These are phyloP conservation scores for Vaccinium macrocarpon DNA, from an alignment of 148 eudicot genomes.

Conservation along the genomic window DNA sequence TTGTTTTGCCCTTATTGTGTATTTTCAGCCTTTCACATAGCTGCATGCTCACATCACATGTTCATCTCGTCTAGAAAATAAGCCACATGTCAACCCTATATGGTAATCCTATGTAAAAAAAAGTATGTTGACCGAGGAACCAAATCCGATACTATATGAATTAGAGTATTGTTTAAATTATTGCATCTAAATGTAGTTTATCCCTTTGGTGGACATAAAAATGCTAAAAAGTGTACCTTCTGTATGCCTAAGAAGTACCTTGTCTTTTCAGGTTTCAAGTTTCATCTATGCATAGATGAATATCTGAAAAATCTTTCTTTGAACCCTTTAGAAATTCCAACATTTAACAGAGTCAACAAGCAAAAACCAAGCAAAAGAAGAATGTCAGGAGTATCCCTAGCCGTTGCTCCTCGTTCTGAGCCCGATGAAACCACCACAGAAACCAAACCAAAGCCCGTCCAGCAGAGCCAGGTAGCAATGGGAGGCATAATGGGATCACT, in stretches of 20 bases:
- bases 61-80: neutral
- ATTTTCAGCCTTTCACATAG: neutral
- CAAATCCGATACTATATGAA: neutral
- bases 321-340: neutral
- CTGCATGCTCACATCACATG: neutral
- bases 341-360: neutral
- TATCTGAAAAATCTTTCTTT: neutral
- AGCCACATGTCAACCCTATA: neutral
- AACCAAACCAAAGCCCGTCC: conserved; percentile 9
- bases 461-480: conserved; percentile 11
- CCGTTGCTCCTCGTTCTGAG: conserved; percentile 53
- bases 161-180: neutral
- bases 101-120: neutral
- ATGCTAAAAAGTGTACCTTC: neutral
- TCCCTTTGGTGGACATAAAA: neutral
- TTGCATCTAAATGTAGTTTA: neutral
- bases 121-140: neutral
- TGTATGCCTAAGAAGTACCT: neutral
- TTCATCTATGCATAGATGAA: neutral
- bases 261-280: neutral
- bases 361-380: conserved; percentile 11
- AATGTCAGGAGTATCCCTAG: conserved; percentile 68
- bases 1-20: neutral
- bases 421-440: conserved; percentile 20
- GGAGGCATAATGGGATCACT: conserved; percentile 69